phyloP scores from a whole-genome alignment of 805 yeast genomes.

The Ogataea corticis region DNA sequence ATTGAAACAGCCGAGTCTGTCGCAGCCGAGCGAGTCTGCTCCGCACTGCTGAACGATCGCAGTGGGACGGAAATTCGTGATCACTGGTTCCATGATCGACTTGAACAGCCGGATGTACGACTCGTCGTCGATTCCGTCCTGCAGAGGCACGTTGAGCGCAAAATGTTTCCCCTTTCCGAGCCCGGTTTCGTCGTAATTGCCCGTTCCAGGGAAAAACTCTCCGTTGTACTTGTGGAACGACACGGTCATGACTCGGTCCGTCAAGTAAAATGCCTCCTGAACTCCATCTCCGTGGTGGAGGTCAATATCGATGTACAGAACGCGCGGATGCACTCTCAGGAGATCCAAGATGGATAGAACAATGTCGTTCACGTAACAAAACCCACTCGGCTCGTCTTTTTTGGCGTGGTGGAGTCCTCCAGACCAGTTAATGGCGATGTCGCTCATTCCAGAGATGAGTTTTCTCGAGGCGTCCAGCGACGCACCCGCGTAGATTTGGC shows the following conservation, averaged over 20 bases:
- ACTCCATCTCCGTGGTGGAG: slow-evolving; percentile 98
- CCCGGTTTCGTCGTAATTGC: slow-evolving; percentile 86
- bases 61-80: slow-evolving; percentile 88
- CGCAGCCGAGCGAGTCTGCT: slow-evolving; percentile 93
- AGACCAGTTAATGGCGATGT: slow-evolving; percentile 93
- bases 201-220: slow-evolving; percentile 96
- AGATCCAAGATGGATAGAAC: slow-evolving; percentile 85
- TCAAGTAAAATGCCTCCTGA: slow-evolving; percentile 92
- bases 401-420: slow-evolving; percentile 98
- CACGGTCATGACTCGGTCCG: slow-evolving; percentile 95
- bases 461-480: slow-evolving; percentile 91
- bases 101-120: slow-evolving; percentile 75
- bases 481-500: slow-evolving; percentile 89
- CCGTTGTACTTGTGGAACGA: slow-evolving; percentile 93
- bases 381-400: slow-evolving; percentile 91
- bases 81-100: slow-evolving; percentile 86
- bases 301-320: slow-evolving; percentile 90
- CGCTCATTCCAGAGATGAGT: slow-evolving; percentile 81
- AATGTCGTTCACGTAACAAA: slow-evolving; percentile 93
- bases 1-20: slow-evolving; percentile 91
- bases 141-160: slow-evolving; percentile 86
- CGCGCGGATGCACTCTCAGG: slow-evolving; percentile 86
- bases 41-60: slow-evolving; percentile 97
- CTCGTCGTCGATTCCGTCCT: slow-evolving; percentile 95
- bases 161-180: slow-evolving; percentile 86